Base-by-base conservation (phyloP, 1,139 yeast species). In the Suzukiozyma palmioleophila region DNA sequence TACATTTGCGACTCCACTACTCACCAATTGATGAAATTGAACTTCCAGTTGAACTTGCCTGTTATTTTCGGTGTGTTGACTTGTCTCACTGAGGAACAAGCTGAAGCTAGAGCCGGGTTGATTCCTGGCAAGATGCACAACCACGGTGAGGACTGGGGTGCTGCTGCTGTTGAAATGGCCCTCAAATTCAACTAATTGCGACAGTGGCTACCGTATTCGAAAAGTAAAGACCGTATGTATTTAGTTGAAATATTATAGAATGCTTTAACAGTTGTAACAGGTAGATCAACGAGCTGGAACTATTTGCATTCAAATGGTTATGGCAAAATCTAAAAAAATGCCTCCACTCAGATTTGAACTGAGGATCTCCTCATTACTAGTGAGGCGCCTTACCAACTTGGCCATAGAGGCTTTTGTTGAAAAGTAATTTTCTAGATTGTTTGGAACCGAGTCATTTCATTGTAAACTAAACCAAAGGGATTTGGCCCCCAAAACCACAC, bases 61-160 rank as follows among this genome's bases (percentile, higher is more conserved):
- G 86, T 92, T 33, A 86, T 92, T 48, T 92, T 89, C 57, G 98
- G 98, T 43, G 80, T 92, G 22, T 76, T 92, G 57, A 92, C 97
- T 26, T 90, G 97, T 62, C 66, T 90, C 54, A 89, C 96, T 22
- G 96, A 89, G 51, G 92, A 84, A 54, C 98, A 92, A 66, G 98
- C 98, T 14, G 76, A 83, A 52, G 82, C 83, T 26, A 81, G 98
- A 64, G 96, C 97, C 9, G 98, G 97, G n/a, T 66, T 92, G 47
- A 76, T 82, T 44, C 69, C 67, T 25, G 87, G 82, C 36, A 62
- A 70, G 46, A 76, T 79, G 81, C 98, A 92, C 64, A 92, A 92
- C 69, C 98, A 92, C 58, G 98, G 98, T 47, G 88, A 79, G 56
- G 97, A 92, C 63, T 92, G 97, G 97, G 98, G 95, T 52, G 92